Conservation (phyloP, 805 yeast genomes). For the Saccharomycopsis babjevae region DNA sequence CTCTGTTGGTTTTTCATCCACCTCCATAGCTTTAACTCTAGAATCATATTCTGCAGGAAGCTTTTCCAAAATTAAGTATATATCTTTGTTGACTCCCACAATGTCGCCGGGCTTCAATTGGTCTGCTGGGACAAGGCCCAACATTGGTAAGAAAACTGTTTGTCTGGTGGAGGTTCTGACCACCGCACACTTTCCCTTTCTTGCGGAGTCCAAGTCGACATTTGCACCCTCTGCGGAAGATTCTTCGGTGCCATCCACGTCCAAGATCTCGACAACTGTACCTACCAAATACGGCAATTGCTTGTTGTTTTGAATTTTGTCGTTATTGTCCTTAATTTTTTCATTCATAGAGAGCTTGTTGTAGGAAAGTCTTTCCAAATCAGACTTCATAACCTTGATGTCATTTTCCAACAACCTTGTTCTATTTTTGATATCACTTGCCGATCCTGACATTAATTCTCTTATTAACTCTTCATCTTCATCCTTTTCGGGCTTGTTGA, state of each 20-base stretch:
- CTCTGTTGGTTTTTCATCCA: conserved; percentile 96
- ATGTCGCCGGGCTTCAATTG: conserved; percentile 94
- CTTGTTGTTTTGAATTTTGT: conserved; percentile 88
- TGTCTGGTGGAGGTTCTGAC: conserved; percentile 96
- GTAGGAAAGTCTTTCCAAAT: conserved; percentile 79
- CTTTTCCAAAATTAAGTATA: conserved; percentile 85
- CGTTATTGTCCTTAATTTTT: conserved; percentile 90
- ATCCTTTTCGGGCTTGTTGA: conserved; percentile 22
- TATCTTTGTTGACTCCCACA: conserved; percentile 96
- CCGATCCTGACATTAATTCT: conserved; percentile 69
- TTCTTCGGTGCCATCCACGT: conserved; percentile 73
- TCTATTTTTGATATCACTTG: conserved; percentile 76
- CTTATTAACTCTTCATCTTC: conserved; percentile 59
- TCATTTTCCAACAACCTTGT: conserved; percentile 87
- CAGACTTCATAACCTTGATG: conserved; percentile 89
- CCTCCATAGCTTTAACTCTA: conserved; percentile 98
- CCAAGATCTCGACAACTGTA: conserved; percentile 88
- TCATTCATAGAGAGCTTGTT: conserved; percentile 90
- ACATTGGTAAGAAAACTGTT: conserved; percentile 90
- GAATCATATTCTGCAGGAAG: conserved; percentile 96
- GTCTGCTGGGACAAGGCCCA: conserved; percentile 89
- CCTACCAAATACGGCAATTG: conserved; percentile 95
- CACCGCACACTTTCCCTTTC: conserved; percentile 95
- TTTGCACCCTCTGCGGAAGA: conserved; percentile 91
- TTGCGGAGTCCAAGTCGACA: conserved; percentile 81